Conservation (phyloP, 352 stramenopile genomes). For the Elongisporangium undulatum region DNA sequence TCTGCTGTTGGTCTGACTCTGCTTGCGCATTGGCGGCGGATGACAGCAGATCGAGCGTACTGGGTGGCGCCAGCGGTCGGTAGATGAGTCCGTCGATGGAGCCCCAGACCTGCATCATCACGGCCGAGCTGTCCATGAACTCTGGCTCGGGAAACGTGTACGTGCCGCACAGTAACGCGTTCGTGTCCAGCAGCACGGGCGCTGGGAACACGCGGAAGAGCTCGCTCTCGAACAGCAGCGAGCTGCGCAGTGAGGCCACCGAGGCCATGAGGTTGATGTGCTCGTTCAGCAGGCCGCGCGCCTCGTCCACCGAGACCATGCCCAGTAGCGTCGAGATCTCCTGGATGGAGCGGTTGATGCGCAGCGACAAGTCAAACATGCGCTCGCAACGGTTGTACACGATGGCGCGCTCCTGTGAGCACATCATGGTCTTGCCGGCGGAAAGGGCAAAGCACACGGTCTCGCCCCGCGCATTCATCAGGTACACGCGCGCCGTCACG, state of each 20-base stretch:
- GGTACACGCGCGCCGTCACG: conserved; percentile 68
- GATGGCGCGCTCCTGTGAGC: conserved; percentile 64
- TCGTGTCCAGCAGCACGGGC: conserved; percentile 73
- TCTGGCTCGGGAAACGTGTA: conserved; percentile 39
- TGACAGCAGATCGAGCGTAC: conserved; percentile 32
- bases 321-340: conserved; percentile 82
- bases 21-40: conserved; percentile 3
- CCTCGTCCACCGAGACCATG: conserved; percentile 78
- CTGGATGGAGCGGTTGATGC: conserved; percentile 85
- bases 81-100: conserved; percentile 82
- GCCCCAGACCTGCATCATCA: conserved; percentile 88
- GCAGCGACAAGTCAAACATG: conserved; percentile 86
- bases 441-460: conserved; percentile 61
- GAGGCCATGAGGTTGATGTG: conserved; percentile 83
- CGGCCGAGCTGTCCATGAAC: conserved; percentile 57
- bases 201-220: conserved; percentile 82
- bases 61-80: conserved; percentile 60
- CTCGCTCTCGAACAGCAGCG: conserved; percentile 84
- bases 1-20: conserved; percentile 3
- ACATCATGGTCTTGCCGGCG: conserved; percentile 61
- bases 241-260: conserved; percentile 64
- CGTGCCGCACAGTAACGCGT: conserved; percentile 63
- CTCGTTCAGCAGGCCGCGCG: conserved; percentile 70
- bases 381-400: conserved; percentile 82
- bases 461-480: conserved; percentile 79